Percentiles rank a stretch among this genome's conserved stretches.
Evolutionary conservation across 352 stramenopile genomes (phyloP).

Genomic region (Pythium periplocum): DNA sequence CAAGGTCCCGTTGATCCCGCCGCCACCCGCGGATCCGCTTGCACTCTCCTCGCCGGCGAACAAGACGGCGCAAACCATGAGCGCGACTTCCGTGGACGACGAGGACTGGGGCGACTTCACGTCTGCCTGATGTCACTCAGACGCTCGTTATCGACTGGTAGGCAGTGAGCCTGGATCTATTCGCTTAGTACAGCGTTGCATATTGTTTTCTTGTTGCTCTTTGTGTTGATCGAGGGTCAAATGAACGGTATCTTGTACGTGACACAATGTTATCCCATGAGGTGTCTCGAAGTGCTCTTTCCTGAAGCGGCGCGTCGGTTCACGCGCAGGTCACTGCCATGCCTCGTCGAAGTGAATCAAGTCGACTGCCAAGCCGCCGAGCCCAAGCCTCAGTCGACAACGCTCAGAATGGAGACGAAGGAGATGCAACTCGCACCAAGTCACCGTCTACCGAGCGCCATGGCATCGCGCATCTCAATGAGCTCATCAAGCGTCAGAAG

Average conservation of each 20-base stretch:
- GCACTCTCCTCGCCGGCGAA: conserved; percentile 18
- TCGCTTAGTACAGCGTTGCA: too few species aligned
- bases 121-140: conserved; percentile 32
- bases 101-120: conserved; percentile 84
- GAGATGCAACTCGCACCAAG: not conserved
- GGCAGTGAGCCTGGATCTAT: too few species aligned
- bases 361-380: too few species aligned
- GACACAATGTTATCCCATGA: too few species aligned
- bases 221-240: conserved; percentile 1
- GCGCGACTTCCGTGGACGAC: conserved; percentile 40
- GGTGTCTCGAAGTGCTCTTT: too few species aligned
- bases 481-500: conserved; percentile 14
- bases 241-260: not conserved
- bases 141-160: too few species aligned
- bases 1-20: conserved; percentile 55
- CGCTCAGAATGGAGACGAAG: too few species aligned
- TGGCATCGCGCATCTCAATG: conserved; percentile 15
- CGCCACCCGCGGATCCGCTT: conserved; percentile 35
- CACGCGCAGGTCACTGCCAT: too few species aligned
- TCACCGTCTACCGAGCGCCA: conserved; percentile 15
- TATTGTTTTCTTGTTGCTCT: not conserved
- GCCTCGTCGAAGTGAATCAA: too few species aligned
- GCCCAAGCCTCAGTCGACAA: too few species aligned
- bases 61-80: conserved; percentile 33
- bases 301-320: too few species aligned